Percentiles rank a stretch among this genome's conserved stretches.
Conservation (phyloP, 2,329 filamentous ascomycete genomes). For the Colletotrichum truncatum region DNA sequence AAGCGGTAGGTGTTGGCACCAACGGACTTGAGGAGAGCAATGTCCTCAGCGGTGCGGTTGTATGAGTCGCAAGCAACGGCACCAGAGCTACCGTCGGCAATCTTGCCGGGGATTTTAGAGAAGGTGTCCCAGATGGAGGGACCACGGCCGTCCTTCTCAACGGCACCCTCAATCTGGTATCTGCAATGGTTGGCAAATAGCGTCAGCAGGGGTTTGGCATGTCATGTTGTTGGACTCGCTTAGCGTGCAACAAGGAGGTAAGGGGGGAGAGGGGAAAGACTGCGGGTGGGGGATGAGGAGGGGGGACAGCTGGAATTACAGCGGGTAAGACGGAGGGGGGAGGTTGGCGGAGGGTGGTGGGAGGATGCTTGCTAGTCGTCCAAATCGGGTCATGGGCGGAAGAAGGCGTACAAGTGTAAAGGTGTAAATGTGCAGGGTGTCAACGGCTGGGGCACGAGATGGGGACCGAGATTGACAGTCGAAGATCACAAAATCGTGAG, state of each 20-base stretch:
- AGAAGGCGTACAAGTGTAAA: slow-evolving; percentile 2
- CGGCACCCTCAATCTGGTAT: slow-evolving; percentile 87
- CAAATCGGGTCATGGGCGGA: slow-evolving; percentile 21
- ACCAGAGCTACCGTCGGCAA: slow-evolving; percentile 79
- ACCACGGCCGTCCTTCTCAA: slow-evolving; percentile 78
- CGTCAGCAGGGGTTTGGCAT: slow-evolving; percentile 21
- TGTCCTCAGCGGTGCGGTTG: slow-evolving; percentile 80
- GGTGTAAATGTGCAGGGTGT: slow-evolving; percentile 17
- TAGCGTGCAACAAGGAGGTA: background rate
- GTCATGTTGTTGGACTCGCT: slow-evolving; percentile 8
- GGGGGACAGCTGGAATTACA: background rate
- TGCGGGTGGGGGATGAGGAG: background rate
- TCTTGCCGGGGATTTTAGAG: slow-evolving; percentile 82
- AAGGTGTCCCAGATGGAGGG: slow-evolving; percentile 94
- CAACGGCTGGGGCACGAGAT: background rate
- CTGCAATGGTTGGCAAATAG: slow-evolving; percentile 50
- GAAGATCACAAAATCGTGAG: background rate
- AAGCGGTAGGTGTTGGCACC: slow-evolving; percentile 84
- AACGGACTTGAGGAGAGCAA: slow-evolving; percentile 77
- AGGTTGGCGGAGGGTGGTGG: slow-evolving; percentile 3
- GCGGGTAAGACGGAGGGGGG: slow-evolving; percentile 21
- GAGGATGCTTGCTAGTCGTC: slow-evolving; percentile 17
- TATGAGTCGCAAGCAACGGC: slow-evolving; percentile 88
- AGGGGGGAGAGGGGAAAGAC: background rate
- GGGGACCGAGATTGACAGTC: background rate